Base-by-base conservation (phyloP, 495 filamentous ascomycete genomes). In the Elaphomyces granulatus region DNA sequence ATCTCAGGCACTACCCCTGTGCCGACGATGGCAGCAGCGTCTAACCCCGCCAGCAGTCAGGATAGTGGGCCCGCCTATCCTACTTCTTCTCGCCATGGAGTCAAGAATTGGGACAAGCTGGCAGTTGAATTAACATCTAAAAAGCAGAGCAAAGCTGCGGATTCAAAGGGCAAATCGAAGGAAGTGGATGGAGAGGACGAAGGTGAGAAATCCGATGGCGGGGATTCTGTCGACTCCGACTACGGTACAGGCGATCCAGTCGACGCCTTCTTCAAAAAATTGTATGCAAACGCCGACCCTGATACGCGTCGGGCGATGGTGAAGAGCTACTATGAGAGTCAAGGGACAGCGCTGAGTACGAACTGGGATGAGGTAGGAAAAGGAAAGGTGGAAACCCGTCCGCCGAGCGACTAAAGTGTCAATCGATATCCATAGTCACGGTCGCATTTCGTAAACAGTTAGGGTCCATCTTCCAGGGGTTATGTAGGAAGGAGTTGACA, bases 261-360 rank as follows among this genome's bases (percentile, higher is more conserved):
- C 2, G 81, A 90, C 45, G 56, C 52, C 2, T 98, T 96, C 62
- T 98, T 98, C 69, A 88, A 92, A 68, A 79, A 80, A 53, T 68
- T 98, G 0, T 96, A 90, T 59, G 77, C 80, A 45, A 66, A 66
- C 38, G 80, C 86, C 0, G 77, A 83, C 38, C 72, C 76, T 0
- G 87, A 98, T 44, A 84, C 83, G 26, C 75, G 72, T 49, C 72
- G 85, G 2, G 90, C 90, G 2, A 98, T 98, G 90, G 84, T 94
- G 74, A 98, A 98, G 72, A 94, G 85, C 56, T 96, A 83, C 50
- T 58, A 75, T 16, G 90, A 98, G 64, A 94, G 86, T 54, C 83
- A 88, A 47, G 90, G 90, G 1, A 98, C 90, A 0, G 76, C 85
- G 1, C 61, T 98, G 44, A 95, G 87, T 54, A 98, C 92, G 1